Percentiles rank a stretch among this genome's conserved stretches.
Evolutionary conservation across 306 rosid genomes (phyloP).

Genomic region (Castanea crenata): DNA sequence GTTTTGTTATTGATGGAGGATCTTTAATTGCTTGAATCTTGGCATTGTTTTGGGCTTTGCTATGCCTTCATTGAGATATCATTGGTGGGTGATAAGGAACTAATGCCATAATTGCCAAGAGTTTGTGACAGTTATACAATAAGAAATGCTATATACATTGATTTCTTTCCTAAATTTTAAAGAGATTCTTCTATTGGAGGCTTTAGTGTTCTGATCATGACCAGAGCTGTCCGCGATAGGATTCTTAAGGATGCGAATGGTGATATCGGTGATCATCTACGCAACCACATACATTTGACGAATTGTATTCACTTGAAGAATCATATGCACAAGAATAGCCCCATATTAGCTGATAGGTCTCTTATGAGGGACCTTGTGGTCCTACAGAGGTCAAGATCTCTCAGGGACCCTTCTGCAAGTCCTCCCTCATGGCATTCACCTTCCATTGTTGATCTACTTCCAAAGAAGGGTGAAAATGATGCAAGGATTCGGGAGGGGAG

Average conservation of each 20-base stretch:
- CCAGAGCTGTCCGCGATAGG: conserved; percentile 86
- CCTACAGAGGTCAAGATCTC: conserved; percentile 87
- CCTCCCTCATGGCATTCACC: conserved; percentile 95
- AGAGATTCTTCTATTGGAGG: conserved; percentile 39
- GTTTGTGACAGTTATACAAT: conserved; percentile 13
- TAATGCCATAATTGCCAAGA: conserved; percentile 33
- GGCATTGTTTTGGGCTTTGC: conserved; percentile 33
- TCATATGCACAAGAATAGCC: conserved; percentile 98
- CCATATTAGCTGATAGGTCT: conserved; percentile 81
- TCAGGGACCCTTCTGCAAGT: conserved; percentile 97
- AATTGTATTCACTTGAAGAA: conserved; percentile 99
- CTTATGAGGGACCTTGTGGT: conserved; percentile 91
- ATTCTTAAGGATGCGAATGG: conserved; percentile 97
- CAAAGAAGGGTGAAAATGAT: conserved; percentile 65
- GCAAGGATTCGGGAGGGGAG: conserved; percentile 61
- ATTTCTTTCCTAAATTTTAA: conserved; percentile 42
- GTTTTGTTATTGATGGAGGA: conserved; percentile 18
- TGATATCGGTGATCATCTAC: conserved; percentile 89
- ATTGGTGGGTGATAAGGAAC: conserved; percentile 10
- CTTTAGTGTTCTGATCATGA: conserved; percentile 74
- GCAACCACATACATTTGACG: conserved; percentile 95
- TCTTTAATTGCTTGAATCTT: conserved; percentile 36
- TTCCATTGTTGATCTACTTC: conserved; percentile 68
- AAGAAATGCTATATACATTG: conserved; percentile 44
- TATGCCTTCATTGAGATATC: conserved; percentile 20